These are phyloP conservation scores for Sequoiadendron giganteum DNA, from an alignment of 75 land plant species.

Conservation along the genomic window DNA sequence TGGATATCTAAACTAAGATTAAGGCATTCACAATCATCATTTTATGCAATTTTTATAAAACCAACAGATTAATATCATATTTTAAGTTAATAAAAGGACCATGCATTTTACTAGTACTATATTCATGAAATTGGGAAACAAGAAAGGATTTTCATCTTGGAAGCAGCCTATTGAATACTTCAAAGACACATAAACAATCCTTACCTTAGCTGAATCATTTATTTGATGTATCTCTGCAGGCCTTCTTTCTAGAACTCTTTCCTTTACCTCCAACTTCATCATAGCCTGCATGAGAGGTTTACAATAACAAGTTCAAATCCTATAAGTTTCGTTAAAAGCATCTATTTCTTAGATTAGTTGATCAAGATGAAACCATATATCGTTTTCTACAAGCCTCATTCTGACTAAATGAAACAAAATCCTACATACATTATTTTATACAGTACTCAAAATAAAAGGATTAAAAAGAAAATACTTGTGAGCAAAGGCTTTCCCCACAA, in stretches of 20 bases:
- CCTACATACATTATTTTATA: not conserved
- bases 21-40: not conserved
- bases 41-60: not conserved
- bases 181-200: not conserved
- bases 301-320: not conserved
- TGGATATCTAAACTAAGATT: not conserved
- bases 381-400: not conserved
- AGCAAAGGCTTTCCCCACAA: not conserved
- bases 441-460: not conserved
- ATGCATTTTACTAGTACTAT: not conserved
- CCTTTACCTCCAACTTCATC: constrained; percentile 70
- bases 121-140: not conserved
- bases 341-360: not conserved
- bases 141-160: not conserved
- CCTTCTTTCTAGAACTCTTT: constrained; percentile 51
- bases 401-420: not conserved
- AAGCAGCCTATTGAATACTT: not conserved
- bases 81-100: not conserved
- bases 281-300: constrained; percentile 49
- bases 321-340: not conserved
- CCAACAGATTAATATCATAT: not conserved
- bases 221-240: constrained; percentile 63
- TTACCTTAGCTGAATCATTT: constrained; percentile 71
- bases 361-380: not conserved
- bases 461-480: not conserved